Base-by-base conservation (phyloP, 345 rosid genomes). In the Combretum micranthum region DNA sequence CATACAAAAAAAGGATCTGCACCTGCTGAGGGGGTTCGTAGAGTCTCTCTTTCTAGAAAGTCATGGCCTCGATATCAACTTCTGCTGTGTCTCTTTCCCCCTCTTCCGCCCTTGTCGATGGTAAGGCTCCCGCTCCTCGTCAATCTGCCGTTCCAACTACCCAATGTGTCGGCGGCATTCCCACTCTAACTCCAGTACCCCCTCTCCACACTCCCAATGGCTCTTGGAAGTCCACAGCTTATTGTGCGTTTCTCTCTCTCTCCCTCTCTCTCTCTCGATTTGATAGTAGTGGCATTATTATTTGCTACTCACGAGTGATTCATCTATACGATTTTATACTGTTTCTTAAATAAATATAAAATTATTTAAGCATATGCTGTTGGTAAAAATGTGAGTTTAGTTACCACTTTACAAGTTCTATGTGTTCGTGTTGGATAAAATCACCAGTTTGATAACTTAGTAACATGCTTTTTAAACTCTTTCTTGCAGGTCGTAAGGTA, bases 121-220 rank as follows among this genome's bases (percentile, higher is more conserved):
- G 82, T 68, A 86, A 70, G 72, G 82, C 77, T 59, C 81, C 72
- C 56, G 80, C 83, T 63, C 77, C 71, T 60, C 52, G 83, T 17
- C 68, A 75, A 19, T 64, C 77, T 15, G 60, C 75, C 21, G 75
- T 42, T 1, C 55, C 47, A 23, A 54, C 87, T 21, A 76, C 83
- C 2, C 83, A 75, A 56, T 83, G 86, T 61, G 76, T 88, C n/a
- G 63, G n/a, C n/a, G n/a, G 79, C 52, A 85, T 88, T 63, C 94
- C 92, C 9, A 55, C 84, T 1, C 84, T 91, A 53, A 86, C 85
- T 63, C 79, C 81, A n/a, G n/a, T n/a, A 3, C 83, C 69, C 12
- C 74, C 83, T 4, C 54, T 69, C 58, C 84, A 55, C 39, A 63
- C 89, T 54, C 85, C 68, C 44, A 77, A 12, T 60, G 82, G 80